Percentiles rank a stretch among this genome's conserved stretches.
These are phyloP conservation scores for Carex parvula DNA, from an alignment of 176 grass and related monocot species.

Conservation along the genomic window DNA sequence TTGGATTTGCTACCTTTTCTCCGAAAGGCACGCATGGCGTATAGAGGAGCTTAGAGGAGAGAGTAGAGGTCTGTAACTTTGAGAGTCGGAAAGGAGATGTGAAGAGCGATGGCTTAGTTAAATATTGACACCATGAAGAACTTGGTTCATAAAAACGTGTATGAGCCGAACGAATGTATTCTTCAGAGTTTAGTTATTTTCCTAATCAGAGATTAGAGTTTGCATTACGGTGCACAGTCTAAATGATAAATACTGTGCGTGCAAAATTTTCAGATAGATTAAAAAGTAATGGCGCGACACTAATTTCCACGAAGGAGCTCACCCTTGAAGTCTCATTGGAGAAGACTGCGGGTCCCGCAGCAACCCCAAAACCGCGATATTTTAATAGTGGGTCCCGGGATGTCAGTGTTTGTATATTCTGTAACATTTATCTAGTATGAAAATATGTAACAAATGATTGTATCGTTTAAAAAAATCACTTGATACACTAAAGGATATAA, in stretches of 20 bases:
- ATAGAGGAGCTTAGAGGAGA: neutral
- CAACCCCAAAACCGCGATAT: neutral
- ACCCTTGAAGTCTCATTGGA: conserved; percentile 20
- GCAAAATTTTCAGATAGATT: neutral
- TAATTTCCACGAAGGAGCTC: conserved; percentile 9
- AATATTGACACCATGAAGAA: neutral
- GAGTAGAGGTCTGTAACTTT: neutral
- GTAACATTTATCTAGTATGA: neutral
- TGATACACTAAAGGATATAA: neutral
- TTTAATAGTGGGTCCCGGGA: neutral
- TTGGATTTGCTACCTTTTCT: neutral
- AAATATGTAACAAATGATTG: neutral
- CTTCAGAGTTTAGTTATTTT: neutral
- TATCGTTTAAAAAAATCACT: neutral
- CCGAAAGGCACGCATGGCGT: conserved; percentile 23
- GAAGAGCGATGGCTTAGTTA: neutral
- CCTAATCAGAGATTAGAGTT: neutral
- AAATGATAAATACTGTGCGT: neutral
- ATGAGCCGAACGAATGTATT: neutral
- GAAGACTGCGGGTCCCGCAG: conserved; percentile 7
- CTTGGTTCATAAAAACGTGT: neutral
- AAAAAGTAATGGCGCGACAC: neutral
- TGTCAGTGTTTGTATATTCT: neutral
- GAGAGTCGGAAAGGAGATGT: neutral
- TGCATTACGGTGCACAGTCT: neutral